These are phyloP conservation scores for Pichia gijzeniarum DNA, from an alignment of 805 yeast genomes.

Conservation along the genomic window DNA sequence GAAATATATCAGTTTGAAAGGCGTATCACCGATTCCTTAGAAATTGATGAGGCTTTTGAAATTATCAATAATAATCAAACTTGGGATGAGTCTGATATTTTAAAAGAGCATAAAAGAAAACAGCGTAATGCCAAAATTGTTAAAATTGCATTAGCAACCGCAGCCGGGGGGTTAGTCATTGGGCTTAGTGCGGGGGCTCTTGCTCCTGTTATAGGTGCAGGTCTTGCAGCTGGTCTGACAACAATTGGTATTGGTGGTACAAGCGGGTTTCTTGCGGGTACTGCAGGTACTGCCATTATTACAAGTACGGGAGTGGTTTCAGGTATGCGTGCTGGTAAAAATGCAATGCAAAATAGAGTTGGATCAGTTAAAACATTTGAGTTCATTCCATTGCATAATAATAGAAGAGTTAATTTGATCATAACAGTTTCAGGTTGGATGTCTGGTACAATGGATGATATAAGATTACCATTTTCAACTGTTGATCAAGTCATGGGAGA, in stretches of 20 bases:
- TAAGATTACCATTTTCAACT: constrained; percentile 90
- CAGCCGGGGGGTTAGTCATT: constrained; percentile 90
- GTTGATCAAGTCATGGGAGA: constrained; percentile 99
- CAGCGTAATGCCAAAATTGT: constrained; percentile 63
- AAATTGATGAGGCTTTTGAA: constrained; percentile 53
- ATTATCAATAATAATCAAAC: constrained; percentile 39
- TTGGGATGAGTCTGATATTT: constrained; percentile 65
- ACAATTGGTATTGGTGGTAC: constrained; percentile 96
- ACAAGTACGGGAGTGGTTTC: constrained; percentile 86
- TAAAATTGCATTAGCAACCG: constrained; percentile 89
- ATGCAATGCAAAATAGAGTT: constrained; percentile 78
- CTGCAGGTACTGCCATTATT: constrained; percentile 92
- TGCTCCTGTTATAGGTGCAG: constrained; percentile 98
- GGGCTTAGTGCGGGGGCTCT: constrained; percentile 93
- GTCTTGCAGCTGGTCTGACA: constrained; percentile 93
- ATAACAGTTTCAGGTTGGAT: constrained; percentile 97
- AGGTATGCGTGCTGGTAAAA: constrained; percentile 84
- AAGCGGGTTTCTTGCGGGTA: constrained; percentile 85
- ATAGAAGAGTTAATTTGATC: constrained; percentile 78
- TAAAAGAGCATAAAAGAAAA: constrained; percentile 64
- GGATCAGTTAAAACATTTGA: constrained; percentile 94
- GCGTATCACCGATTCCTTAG: constrained; percentile 83
- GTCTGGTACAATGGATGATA: constrained; percentile 92
- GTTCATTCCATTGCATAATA: constrained; percentile 86
- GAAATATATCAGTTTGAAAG: constrained; percentile 88